Evolutionary conservation across 176 grass and related monocot genomes (phyloP).

Genomic region (Oryza meyeriana): DNA sequence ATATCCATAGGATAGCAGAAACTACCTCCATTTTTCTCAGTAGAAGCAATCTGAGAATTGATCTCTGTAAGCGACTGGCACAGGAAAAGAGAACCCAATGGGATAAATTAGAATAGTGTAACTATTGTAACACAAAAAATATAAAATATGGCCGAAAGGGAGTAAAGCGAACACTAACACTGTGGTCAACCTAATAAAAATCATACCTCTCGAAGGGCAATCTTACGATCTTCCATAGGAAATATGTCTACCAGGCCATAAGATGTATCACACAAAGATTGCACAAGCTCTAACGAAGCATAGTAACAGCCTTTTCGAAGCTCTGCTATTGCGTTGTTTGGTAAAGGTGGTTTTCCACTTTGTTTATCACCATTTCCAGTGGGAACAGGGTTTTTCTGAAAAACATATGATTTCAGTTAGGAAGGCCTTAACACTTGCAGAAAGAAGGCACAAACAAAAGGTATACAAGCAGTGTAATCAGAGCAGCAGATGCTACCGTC

Average conservation of each 20-base stretch:
- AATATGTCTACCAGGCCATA: constrained; percentile 96
- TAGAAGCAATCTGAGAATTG: constrained; percentile 75
- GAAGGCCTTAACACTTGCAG: constrained; percentile 8
- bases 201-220: constrained; percentile 82
- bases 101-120: constrained; percentile 29
- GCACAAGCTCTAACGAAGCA: constrained; percentile 95
- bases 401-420: constrained; percentile 15
- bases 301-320: constrained; percentile 90
- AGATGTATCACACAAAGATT: constrained; percentile 92
- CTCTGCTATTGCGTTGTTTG: constrained; percentile 69
- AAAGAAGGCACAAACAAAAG: constrained; percentile 8
- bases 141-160: not conserved
- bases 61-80: constrained; percentile 79
- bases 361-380: constrained; percentile 62
- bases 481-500: not conserved
- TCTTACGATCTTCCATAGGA: constrained; percentile 95
- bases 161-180: not conserved
- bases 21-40: constrained; percentile 91
- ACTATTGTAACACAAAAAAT: not conserved
- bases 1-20: constrained; percentile 35
- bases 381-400: constrained; percentile 64
- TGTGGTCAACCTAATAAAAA: constrained; percentile 11
- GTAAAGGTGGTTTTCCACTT: constrained; percentile 89
- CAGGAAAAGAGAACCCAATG: constrained; percentile 15
- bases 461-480: constrained; percentile 25